Conservation (phyloP, 2,329 filamentous ascomycete species). For the Colletotrichum brevisporum region DNA sequence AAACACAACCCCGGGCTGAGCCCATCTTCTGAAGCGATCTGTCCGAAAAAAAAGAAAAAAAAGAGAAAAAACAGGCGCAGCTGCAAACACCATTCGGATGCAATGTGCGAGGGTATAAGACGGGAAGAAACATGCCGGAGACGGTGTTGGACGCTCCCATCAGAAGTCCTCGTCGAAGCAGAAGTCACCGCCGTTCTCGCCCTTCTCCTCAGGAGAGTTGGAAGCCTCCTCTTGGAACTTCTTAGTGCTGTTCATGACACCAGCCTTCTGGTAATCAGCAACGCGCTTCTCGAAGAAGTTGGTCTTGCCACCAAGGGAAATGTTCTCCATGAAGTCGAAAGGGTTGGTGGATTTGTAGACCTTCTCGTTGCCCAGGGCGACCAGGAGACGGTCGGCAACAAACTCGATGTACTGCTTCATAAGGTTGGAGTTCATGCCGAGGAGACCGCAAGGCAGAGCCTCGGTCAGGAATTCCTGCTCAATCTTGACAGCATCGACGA, state of each 20-base stretch:
- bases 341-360: conserved; percentile 94
- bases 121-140: conserved; percentile 39
- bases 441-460: conserved; percentile 89
- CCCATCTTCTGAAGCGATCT: conserved; percentile 23
- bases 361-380: conserved; percentile 95
- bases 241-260: conserved; percentile 94
- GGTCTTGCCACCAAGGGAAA: conserved; percentile 98
- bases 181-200: conserved; percentile 82
- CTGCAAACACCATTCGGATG: conserved; percentile 42
- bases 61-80: conserved; percentile 36
- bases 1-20: conserved; percentile 26
- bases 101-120: conserved; percentile 43
- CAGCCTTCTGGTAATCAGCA: conserved; percentile 99
- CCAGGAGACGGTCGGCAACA: conserved; percentile 93
- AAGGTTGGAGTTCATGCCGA: conserved; percentile 96
- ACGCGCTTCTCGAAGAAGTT: conserved; percentile 99
- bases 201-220: conserved; percentile 63
- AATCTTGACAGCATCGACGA: conserved; percentile 92
- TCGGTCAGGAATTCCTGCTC: conserved; percentile 99
- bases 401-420: conserved; percentile 99
- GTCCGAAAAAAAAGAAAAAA: conserved; percentile 43
- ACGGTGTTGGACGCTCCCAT: conserved; percentile 45
- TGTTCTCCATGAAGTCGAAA: conserved; percentile 99
- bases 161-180: conserved; percentile 98
- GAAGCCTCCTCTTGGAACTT: conserved; percentile 69